A percentile compares a stretch with the other conserved stretches of the same genome.
These are phyloP conservation scores for Vigna trinervia DNA, from an alignment of 306 rosid species.

Conservation along the genomic window DNA sequence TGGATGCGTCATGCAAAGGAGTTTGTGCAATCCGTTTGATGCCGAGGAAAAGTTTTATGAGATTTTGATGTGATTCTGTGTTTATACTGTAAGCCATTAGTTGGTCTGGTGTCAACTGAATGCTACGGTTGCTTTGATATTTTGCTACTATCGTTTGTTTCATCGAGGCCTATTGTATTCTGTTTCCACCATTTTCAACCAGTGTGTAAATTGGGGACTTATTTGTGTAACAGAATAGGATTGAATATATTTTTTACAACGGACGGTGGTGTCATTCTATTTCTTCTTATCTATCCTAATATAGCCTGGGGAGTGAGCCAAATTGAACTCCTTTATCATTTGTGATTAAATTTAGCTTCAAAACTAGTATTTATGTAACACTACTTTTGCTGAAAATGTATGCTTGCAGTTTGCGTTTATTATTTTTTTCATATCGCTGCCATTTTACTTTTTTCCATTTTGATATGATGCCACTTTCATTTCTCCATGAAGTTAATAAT, in stretches of 20 bases:
- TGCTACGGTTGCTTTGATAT: background rate
- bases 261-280: background rate
- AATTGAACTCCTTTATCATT: background rate
- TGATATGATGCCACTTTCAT: conserved; percentile 15
- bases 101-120: background rate
- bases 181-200: background rate
- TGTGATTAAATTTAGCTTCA: background rate
- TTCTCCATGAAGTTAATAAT: background rate
- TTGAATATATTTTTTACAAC: background rate
- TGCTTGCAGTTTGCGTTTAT: background rate
- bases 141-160: background rate
- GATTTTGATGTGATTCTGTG: background rate
- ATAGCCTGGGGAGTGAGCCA: background rate
- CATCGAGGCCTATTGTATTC: background rate
- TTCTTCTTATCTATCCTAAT: background rate
- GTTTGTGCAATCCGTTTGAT: background rate
- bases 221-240: background rate
- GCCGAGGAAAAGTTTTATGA: background rate
- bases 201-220: background rate
- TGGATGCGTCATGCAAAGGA: conserved; percentile 7
- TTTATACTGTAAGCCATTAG: background rate
- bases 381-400: background rate
- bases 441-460: background rate
- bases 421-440: background rate
- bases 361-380: background rate